A percentile compares a stretch with the other conserved stretches of the same genome.
phyloP scores from a whole-genome alignment of 768 basidiomycete genomes.

The Suillus variegatus region DNA sequence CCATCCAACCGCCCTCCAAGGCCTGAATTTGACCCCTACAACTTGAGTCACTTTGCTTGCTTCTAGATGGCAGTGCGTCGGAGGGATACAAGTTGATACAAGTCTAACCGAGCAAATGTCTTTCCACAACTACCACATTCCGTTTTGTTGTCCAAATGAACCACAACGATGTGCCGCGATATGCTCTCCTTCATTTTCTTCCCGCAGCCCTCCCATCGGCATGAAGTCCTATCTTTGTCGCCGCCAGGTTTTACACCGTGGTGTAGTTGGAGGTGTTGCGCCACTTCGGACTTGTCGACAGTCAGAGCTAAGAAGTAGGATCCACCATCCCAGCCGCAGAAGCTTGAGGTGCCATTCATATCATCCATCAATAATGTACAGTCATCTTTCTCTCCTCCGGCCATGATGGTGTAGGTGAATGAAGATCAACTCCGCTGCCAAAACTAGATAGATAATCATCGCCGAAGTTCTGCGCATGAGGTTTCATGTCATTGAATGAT shows the following conservation, averaged over 20 bases:
- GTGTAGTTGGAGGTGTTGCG: background rate
- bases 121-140: conserved; percentile 18
- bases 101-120: conserved; percentile 25
- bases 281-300: conserved; percentile 1
- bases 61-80: background rate
- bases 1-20: background rate
- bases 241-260: background rate
- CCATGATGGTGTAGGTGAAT: background rate
- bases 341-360: no score
- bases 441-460: background rate
- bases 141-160: conserved; percentile 25
- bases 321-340: background rate
- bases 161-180: conserved; percentile 23
- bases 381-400: background rate
- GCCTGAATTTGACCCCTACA: background rate
- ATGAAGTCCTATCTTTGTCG: conserved; percentile 12
- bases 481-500: background rate
- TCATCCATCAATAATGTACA: background rate
- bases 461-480: background rate
- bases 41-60: background rate
- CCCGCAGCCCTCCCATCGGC: conserved; percentile 21
- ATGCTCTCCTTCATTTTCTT: conserved; percentile 30
- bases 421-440: no score
- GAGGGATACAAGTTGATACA: background rate
- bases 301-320: no score